phyloP scores from a whole-genome alignment of 2,329 filamentous ascomycete genomes.

The Westerdykella ornata region DNA sequence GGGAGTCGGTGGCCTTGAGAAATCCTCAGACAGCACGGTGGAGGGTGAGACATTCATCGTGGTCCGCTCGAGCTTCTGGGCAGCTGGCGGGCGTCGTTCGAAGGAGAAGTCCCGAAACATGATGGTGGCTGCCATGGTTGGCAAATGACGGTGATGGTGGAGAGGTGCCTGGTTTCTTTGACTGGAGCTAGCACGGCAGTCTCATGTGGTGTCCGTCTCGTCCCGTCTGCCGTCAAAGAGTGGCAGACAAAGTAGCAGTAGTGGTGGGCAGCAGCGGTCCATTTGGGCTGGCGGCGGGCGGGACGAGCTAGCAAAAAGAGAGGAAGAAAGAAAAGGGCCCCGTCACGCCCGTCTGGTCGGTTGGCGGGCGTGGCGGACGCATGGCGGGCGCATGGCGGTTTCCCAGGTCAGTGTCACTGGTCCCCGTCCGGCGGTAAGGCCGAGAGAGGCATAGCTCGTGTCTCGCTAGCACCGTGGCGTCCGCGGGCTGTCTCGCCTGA shows the following conservation, averaged over 20 bases:
- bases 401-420: neutral
- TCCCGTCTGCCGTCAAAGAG: too few relatives aligned
- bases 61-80: constrained; percentile 24
- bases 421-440: neutral
- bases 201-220: too few relatives aligned
- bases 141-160: neutral
- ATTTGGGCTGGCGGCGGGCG: neutral
- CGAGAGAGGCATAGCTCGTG: neutral
- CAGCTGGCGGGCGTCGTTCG: constrained; percentile 22
- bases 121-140: constrained; percentile 1
- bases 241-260: too few relatives aligned
- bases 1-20: constrained; percentile 6
- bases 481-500: too few relatives aligned
- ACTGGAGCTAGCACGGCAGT: neutral
- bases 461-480: neutral
- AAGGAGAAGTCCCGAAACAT: constrained; percentile 40
- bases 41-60: constrained; percentile 32
- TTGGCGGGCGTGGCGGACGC: too few relatives aligned
- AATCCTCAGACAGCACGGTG: constrained; percentile 2
- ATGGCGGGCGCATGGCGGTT: too few relatives aligned
- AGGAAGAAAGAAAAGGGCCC: too few relatives aligned
- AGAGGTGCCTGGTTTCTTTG: neutral
- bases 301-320: too few relatives aligned
- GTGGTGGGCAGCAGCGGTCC: too few relatives aligned
- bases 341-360: too few relatives aligned